A percentile compares a stretch with the other conserved stretches of the same genome.
These are phyloP conservation scores for Colletotrichum coccodes DNA, from an alignment of 2,329 filamentous ascomycete genomes.

Conservation along the genomic window DNA sequence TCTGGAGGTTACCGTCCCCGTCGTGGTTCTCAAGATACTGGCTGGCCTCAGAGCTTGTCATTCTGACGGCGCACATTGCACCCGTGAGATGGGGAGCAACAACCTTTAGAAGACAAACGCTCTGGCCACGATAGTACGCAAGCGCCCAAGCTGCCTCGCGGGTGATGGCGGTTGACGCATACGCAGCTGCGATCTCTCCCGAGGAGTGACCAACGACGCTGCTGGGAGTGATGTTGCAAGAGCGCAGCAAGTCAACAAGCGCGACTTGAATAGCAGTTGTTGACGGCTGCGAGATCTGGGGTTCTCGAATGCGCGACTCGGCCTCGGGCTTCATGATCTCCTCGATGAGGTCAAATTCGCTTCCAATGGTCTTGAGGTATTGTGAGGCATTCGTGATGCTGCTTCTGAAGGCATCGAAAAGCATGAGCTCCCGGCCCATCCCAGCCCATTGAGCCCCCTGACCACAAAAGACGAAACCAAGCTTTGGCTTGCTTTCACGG, in stretches of 20 bases:
- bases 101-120: conserved; percentile 41
- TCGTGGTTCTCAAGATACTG: conserved; percentile 39
- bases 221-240: conserved; percentile 44
- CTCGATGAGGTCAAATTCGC: conserved; percentile 45
- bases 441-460: conserved; percentile 55
- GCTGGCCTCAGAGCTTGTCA: conserved; percentile 41
- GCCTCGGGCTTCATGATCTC: conserved; percentile 45
- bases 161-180: conserved; percentile 48
- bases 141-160: conserved; percentile 51
- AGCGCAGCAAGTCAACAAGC: conserved; percentile 50
- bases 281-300: conserved; percentile 51
- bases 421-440: conserved; percentile 54
- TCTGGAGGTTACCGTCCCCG: conserved; percentile 37
- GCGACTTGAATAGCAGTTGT: conserved; percentile 55
- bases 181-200: conserved; percentile 58
- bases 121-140: conserved; percentile 52
- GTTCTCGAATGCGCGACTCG: conserved; percentile 43
- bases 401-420: conserved; percentile 52
- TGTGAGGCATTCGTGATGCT: conserved; percentile 47
- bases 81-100: conserved; percentile 44
- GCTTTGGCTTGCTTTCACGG: conserved; percentile 39
- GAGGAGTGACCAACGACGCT: conserved; percentile 57
- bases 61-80: conserved; percentile 53
- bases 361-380: conserved; percentile 44
- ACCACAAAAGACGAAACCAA: conserved; percentile 55